Evolutionary conservation across 495 filamentous ascomycete species (phyloP), one percentile per base, ranked within the genome.

Genomic region (Penicillium cinerascens): DNA sequence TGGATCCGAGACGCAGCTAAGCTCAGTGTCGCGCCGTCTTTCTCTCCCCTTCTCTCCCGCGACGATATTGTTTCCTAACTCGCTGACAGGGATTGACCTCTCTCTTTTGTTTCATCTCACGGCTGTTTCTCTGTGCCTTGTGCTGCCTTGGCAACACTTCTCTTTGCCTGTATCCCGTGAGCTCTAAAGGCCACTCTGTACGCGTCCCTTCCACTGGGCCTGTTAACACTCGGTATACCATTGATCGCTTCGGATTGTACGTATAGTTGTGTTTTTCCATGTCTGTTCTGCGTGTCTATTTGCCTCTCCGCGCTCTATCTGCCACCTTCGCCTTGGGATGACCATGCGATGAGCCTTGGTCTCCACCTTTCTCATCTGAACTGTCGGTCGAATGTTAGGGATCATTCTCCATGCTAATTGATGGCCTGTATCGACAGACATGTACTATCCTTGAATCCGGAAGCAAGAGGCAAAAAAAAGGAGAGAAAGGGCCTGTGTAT

Each of bases 241-340:
- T 59, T 53, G 42, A 65, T 54, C 47, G 61, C 59, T 69, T 68
- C 65, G 63, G 63, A 73, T 71, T 77, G 74, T 77, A 77, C 73
- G 74, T 77, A 76, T 75, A 33, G 49, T 65, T 54, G 47, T 50
- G 65, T 58, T 64, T 65, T 61, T 58, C 39, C 56, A 36, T 56
- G 18, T 47, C 23, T 52, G 36, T 51, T 58, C 47, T 60, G 18
- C 54, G 35, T 39, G 52, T 47, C 36, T 35, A 36, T 29, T 35
- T 29, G 42, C 49, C 47, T 49, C 41, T 52, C 38, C 49, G 39
- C 27, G 26, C 38, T 15, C 47, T 42, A 52, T 23, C 48, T 38
- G 47, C 40, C n/a, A n/a, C n/a, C 46, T 48, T 58, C 51, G 26
- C 33, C 41, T 29, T 26, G 42, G 25, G 17, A 29, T 25, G 39